Percentiles rank a stretch among this genome's conserved stretches.
Evolutionary conservation across 192 early-diverging fungal genomes (phyloP).

Genomic region (Backusella parvicylindrica): DNA sequence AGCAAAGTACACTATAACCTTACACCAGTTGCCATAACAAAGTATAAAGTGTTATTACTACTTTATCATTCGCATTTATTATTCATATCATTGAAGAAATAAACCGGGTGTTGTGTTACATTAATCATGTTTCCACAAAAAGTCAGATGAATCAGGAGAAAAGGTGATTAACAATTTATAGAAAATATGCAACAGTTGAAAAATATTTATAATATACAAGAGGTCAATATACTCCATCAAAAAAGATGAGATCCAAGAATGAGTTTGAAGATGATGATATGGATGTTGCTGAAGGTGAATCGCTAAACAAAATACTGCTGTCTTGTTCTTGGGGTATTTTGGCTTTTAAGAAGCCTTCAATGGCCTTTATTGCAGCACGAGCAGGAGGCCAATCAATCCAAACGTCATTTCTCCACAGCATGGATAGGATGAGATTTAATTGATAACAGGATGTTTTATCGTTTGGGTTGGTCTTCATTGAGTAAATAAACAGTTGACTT

Average conservation of each 20-base stretch:
- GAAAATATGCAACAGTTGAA: too few species aligned
- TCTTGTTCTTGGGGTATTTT: background rate
- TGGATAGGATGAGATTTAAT: background rate
- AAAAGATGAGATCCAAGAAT: background rate
- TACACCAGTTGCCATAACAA: too few species aligned
- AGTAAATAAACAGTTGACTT: background rate
- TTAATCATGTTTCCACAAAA: background rate
- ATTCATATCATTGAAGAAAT: background rate
- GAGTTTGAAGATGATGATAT: background rate
- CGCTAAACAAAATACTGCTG: background rate
- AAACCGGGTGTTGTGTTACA: background rate
- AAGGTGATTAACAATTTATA: too few species aligned
- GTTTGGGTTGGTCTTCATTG: background rate
- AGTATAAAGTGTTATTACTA: too few species aligned
- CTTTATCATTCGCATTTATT: constrained; percentile 17
- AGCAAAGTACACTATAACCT: too few species aligned
- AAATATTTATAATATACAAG: background rate
- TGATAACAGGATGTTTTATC: background rate
- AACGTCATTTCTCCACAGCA: background rate
- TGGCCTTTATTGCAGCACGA: background rate
- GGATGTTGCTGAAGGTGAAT: background rate
- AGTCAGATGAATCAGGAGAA: too few species aligned
- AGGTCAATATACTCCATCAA: background rate
- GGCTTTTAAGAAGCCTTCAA: background rate
- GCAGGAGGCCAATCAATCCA: background rate